A percentile compares a stretch with the other conserved stretches of the same genome.
Evolutionary conservation across 768 basidiomycete genomes (phyloP).

Genomic region (Termitomyces sp.): DNA sequence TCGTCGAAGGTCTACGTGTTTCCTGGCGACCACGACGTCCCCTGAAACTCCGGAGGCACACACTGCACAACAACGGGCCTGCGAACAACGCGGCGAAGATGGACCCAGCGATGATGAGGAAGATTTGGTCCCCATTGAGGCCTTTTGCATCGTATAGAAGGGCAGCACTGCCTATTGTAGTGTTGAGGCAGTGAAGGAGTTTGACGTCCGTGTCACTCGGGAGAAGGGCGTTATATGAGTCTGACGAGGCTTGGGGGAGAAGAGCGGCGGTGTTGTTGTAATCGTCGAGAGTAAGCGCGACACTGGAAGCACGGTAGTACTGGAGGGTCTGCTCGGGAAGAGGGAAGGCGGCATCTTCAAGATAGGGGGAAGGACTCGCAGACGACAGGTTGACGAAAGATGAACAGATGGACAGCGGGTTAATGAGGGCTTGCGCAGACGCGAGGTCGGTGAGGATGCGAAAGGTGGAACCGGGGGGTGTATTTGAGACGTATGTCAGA

Average conservation of each 20-base stretch:
- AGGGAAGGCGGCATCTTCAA: neutral
- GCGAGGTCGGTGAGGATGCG: conserved; percentile 6
- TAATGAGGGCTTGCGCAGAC: neutral
- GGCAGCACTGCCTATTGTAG: conserved; percentile 34
- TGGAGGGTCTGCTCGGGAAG: conserved; percentile 45
- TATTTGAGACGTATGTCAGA: conserved; percentile 1
- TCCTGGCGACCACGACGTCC: neutral
- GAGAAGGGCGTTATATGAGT: conserved; percentile 24
- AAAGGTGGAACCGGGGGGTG: neutral
- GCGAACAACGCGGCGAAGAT: neutral
- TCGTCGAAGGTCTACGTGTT: neutral
- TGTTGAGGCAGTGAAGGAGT: conserved; percentile 44
- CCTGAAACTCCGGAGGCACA: neutral
- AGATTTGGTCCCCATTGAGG: neutral
- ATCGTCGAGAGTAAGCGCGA: conserved; percentile 49
- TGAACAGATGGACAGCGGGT: neutral
- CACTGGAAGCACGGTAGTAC: conserved; percentile 54
- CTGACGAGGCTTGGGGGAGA: conserved; percentile 20
- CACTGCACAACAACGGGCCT: neutral
- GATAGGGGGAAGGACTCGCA: neutral
- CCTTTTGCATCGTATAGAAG: neutral
- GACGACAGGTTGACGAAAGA: neutral
- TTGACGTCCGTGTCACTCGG: conserved; percentile 33
- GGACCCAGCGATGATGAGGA: neutral
- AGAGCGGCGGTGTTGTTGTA: conserved; percentile 55